Base-by-base conservation (phyloP, 768 basidiomycete species). In the Tubosaeta brunneosetosa region DNA sequence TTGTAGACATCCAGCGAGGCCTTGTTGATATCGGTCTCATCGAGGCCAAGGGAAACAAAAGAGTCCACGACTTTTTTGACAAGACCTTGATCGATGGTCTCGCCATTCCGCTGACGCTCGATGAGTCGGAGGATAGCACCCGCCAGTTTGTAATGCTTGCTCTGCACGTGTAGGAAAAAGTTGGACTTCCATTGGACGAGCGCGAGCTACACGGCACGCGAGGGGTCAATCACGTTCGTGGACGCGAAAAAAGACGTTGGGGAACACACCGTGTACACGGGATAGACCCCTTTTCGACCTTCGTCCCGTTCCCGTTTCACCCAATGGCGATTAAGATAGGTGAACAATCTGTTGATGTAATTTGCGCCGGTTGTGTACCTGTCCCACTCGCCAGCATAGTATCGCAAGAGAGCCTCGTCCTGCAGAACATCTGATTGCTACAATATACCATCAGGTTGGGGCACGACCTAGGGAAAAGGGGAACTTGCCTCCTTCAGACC, bases 271-370 rank as follows among this genome's bases (percentile, higher is more conserved):
- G 95, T 99, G 66, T 98, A 98, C 17, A 99, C 91, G 1, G 85
- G 85, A 73, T 97, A 98, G 19, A 98, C 89, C 40, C 86, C 88
- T 71, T 91, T 94, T 62, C 94, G 78, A 14, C 97, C 97, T 69
- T 98, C 95, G 62, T 98, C 95, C 64, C 94, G 84, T 68, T 99
- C 97, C 48, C 95, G 81, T 74, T 94, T 95, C 41, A 99, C 95
- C 97, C 97, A 99, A 72, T 98, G 94, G 19, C 95, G 91, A 72
- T 99, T 98, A 52, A 99, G 80, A 73, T 98, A 98, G 3, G 92
- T 94, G 76, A 98, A 98, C 33, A 99, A 74, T 51, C 95, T 88
- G 68, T 98, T 95, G 72, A 97, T 92, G 67, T 97, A 98, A 66
- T 91, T 93, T 1, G 95, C 94, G 44, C 95, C 95, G 3, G 86